Evolutionary conservation across 768 basidiomycete genomes (phyloP).

Genomic region (Pleurotus djamor): DNA sequence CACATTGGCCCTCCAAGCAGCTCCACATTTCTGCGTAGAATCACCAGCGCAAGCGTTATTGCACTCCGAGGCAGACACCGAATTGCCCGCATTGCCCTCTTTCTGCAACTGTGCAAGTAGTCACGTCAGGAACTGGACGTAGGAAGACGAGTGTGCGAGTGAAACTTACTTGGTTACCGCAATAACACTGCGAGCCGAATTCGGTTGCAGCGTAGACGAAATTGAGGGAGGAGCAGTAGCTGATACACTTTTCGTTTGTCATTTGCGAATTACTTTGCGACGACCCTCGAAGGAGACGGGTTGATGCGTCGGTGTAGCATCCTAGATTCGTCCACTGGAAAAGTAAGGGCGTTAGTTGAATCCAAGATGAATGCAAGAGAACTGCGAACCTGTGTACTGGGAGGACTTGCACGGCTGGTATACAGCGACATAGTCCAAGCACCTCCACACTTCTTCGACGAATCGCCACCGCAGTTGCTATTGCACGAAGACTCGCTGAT

Average conservation of each 20-base stretch:
- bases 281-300: constrained; percentile 25
- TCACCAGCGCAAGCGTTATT: constrained; percentile 26
- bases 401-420: constrained; percentile 9
- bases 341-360: not conserved
- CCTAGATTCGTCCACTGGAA: constrained; percentile 26
- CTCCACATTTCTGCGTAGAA: constrained; percentile 27
- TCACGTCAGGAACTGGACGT: not conserved
- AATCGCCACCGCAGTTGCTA: constrained; percentile 14
- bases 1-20: constrained; percentile 27
- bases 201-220: constrained; percentile 31
- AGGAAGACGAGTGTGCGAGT: not conserved
- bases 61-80: constrained; percentile 19
- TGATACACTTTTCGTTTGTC: constrained; percentile 27
- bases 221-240: constrained; percentile 21
- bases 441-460: constrained; percentile 12
- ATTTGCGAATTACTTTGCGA: constrained; percentile 17
- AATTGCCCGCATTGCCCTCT: constrained; percentile 17
- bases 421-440: constrained; percentile 17
- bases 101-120: constrained; percentile 13
- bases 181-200: constrained; percentile 31
- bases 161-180: constrained; percentile 19
- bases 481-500: constrained; percentile 18
- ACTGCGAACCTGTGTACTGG: not conserved
- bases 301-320: constrained; percentile 26
- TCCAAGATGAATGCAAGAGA: not conserved